Percentiles rank a stretch among this genome's conserved stretches.
phyloP scores from a whole-genome alignment of 768 basidiomycete species.

The Trametes maxima region DNA sequence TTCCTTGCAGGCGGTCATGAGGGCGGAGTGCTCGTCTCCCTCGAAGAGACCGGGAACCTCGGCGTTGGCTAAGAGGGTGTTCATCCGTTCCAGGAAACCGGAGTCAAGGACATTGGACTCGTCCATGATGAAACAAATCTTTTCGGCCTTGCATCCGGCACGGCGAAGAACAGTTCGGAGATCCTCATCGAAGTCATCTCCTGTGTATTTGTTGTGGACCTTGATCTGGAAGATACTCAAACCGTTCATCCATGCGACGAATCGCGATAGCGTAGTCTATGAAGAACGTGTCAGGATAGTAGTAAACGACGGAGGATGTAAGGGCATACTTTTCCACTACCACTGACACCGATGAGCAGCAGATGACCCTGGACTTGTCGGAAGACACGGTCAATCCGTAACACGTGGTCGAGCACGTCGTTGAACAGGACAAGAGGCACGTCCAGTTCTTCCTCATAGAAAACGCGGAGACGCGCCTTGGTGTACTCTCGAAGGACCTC shows the following conservation, averaged over 20 bases:
- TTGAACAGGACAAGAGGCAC: conserved; percentile 98
- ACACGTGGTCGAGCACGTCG: conserved; percentile 96
- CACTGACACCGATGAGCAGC: conserved; percentile 95
- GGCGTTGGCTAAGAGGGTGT: conserved; percentile 98
- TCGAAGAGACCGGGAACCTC: conserved; percentile 99
- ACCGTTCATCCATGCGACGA: conserved; percentile 99
- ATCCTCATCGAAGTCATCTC: conserved; percentile 98
- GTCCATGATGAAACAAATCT: conserved; percentile 99
- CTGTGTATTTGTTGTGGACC: conserved; percentile 98
- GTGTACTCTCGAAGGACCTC: conserved; percentile 94
- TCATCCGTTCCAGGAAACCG: conserved; percentile 99
- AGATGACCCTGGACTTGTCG: conserved; percentile 97
- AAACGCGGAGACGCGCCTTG: conserved; percentile 95
- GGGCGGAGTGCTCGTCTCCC: conserved; percentile 96
- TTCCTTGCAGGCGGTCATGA: conserved; percentile 99
- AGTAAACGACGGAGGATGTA: too few species aligned
- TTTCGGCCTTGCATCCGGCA: conserved; percentile 97
- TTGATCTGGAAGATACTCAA: conserved; percentile 99
- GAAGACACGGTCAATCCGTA: conserved; percentile 98
- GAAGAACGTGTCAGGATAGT: conserved; percentile 22
- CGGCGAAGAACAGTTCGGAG: conserved; percentile 92
- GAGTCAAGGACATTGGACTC: conserved; percentile 99
- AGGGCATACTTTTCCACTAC: conserved; percentile 87
- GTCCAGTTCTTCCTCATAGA: conserved; percentile 98
- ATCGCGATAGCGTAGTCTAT: conserved; percentile 95